phyloP scores from a whole-genome alignment of 495 filamentous ascomycete species.

The Neurospora sublineolata region DNA sequence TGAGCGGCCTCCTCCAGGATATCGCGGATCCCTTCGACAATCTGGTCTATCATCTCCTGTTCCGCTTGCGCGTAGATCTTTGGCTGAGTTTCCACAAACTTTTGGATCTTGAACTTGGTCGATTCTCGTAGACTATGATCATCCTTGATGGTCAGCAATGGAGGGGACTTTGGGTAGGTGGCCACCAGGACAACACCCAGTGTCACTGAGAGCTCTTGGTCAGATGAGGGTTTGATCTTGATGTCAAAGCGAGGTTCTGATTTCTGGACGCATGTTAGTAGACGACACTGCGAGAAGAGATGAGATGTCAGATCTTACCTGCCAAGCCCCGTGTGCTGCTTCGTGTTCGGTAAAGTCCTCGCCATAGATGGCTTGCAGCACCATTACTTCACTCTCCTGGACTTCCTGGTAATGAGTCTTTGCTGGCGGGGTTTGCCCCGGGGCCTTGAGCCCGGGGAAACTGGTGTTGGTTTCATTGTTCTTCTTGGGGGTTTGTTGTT shows the following conservation, averaged over 20 bases:
- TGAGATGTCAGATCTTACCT: conserved; percentile 38
- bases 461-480: conserved; percentile 25
- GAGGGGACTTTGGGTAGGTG: conserved; percentile 84
- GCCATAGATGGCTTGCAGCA: conserved; percentile 77
- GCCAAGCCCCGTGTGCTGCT: conserved; percentile 69
- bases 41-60: conserved; percentile 79
- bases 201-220: conserved; percentile 51
- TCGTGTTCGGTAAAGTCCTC: conserved; percentile 77
- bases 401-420: conserved; percentile 67
- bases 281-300: not conserved
- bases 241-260: conserved; percentile 74
- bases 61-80: conserved; percentile 45
- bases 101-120: conserved; percentile 54
- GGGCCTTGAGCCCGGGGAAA: conserved; percentile 30
- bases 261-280: conserved; percentile 39
- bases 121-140: conserved; percentile 49
- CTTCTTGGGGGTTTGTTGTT: conserved; percentile 18
- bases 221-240: conserved; percentile 56
- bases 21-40: conserved; percentile 74
- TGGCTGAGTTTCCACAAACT: conserved; percentile 57
- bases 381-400: conserved; percentile 81
- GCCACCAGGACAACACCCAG: conserved; percentile 67
- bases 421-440: conserved; percentile 20
- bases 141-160: conserved; percentile 59
- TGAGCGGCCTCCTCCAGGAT: conserved; percentile 77